phyloP scores from a whole-genome alignment of 2,329 filamentous ascomycete genomes.

The Pseudogymnoascus sp. region DNA sequence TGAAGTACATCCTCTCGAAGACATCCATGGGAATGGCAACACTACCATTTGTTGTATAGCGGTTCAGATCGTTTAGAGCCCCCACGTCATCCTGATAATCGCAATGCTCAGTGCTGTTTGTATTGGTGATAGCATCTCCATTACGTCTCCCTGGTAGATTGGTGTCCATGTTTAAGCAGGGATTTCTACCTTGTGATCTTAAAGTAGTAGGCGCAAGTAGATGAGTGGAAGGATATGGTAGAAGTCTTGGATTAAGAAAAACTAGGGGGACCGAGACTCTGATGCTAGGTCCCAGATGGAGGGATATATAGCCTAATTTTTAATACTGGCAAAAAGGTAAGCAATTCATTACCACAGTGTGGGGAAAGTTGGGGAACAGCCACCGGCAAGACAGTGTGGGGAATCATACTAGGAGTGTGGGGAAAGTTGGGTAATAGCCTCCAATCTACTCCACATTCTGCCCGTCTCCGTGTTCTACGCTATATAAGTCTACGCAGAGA shows the following conservation, averaged over 20 bases:
- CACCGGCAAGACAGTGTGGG: neutral
- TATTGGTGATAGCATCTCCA: neutral
- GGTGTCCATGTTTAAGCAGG: neutral
- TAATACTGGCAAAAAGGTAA: neutral
- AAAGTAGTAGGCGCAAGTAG: neutral
- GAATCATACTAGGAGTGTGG: neutral
- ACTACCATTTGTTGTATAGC: conserved; percentile 27
- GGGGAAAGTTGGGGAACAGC: neutral
- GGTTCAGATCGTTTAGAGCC: neutral
- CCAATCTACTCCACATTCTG: neutral
- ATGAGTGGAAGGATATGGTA: neutral
- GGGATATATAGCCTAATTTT: neutral
- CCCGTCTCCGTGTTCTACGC: neutral
- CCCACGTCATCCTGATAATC: neutral
- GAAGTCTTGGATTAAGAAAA: neutral
- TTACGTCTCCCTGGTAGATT: neutral
- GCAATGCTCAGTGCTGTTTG: neutral
- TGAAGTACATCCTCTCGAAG: no score
- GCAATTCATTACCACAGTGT: neutral
- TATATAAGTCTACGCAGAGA: neutral
- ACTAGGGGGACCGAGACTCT: neutral
- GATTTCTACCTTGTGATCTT: neutral
- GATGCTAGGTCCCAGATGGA: neutral
- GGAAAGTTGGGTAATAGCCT: neutral
- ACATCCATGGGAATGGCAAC: no score